Percentiles rank a stretch among this genome's conserved stretches.
phyloP scores from a whole-genome alignment of 768 basidiomycete genomes.

The Coprinopsis sp. region DNA sequence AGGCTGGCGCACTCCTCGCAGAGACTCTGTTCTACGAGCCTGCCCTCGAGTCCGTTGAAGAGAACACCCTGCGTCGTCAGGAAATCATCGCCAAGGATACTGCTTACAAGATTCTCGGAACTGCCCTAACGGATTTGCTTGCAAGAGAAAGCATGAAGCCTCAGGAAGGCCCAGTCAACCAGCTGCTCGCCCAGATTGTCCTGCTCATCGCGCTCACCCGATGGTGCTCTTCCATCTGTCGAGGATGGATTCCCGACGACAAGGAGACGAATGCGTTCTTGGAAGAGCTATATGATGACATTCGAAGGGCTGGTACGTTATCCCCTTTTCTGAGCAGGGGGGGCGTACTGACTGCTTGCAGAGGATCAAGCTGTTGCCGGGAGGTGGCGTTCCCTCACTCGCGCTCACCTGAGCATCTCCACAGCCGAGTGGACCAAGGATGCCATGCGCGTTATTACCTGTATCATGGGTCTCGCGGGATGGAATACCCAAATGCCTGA shows the following conservation, averaged over 20 bases:
- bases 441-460: neutral
- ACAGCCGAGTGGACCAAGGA: slow-evolving; percentile 6
- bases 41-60: slow-evolving; percentile 1
- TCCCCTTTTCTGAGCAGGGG: slow-evolving; percentile 29
- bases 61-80: no score
- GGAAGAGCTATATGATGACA: slow-evolving; percentile 25
- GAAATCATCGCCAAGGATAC: slow-evolving; percentile 9
- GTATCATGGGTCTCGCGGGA: neutral
- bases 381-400: slow-evolving; percentile 39
- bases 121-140: neutral
- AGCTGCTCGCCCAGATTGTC: slow-evolving; percentile 6
- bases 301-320: slow-evolving; percentile 34
- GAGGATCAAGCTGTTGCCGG: slow-evolving; percentile 40
- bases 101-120: slow-evolving; percentile 23
- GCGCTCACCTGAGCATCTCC: slow-evolving; percentile 14
- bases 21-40: slow-evolving; percentile 30
- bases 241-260: neutral
- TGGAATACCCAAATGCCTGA: slow-evolving; percentile 2
- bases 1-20: slow-evolving; percentile 42
- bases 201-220: slow-evolving; percentile 3
- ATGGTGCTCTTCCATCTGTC: neutral
- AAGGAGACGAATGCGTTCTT: neutral
- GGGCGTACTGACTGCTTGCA: slow-evolving; percentile 12
- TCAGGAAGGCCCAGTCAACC: slow-evolving; percentile 1
- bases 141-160: neutral